phyloP scores from a whole-genome alignment of 805 yeast species.

The Clavispora santaluciae region DNA sequence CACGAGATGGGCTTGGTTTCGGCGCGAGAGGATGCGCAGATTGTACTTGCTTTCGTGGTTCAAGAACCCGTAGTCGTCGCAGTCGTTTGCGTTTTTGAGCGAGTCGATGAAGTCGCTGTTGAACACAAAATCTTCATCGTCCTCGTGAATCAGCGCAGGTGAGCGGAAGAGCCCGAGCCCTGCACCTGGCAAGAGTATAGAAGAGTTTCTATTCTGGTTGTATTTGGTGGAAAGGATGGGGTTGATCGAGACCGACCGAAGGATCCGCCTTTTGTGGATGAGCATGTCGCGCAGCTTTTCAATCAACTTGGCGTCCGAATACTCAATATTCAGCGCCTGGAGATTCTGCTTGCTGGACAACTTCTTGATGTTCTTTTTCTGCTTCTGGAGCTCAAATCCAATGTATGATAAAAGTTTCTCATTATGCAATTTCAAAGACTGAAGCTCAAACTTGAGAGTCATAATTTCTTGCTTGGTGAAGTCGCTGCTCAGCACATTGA shows the following conservation, averaged over 20 bases:
- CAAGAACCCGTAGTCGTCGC: constrained; percentile 9
- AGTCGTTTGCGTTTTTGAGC: constrained; percentile 3
- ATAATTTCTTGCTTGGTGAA: constrained; percentile 44
- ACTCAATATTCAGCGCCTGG: constrained; percentile 30
- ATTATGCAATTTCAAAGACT: constrained; percentile 49
- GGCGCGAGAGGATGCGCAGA: constrained; percentile 9
- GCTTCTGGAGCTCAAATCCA: constrained; percentile 52
- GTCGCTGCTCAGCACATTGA: constrained; percentile 19
- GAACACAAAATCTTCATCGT: constrained; percentile 15
- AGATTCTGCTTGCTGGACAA: constrained; percentile 34
- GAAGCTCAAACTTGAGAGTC: constrained; percentile 49
- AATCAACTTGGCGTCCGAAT: constrained; percentile 51
- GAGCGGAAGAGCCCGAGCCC: constrained; percentile 8
- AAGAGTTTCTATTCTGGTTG: constrained; percentile 2
- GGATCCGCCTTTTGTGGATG: constrained; percentile 38
- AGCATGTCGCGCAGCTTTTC: constrained; percentile 43
- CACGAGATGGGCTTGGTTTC: constrained; percentile 6
- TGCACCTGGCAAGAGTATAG: constrained; percentile 6
- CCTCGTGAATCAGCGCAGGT: constrained; percentile 3
- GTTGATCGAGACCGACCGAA: constrained; percentile 33
- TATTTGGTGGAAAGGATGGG: constrained; percentile 15
- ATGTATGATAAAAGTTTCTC: constrained; percentile 54
- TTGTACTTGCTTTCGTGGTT: constrained; percentile 10
- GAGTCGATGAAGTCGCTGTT: constrained; percentile 14
- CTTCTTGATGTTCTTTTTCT: constrained; percentile 37